Evolutionary conservation across 306 rosid species (phyloP), one percentile per base, ranked within the genome.

Genomic region (Morella rubra): DNA sequence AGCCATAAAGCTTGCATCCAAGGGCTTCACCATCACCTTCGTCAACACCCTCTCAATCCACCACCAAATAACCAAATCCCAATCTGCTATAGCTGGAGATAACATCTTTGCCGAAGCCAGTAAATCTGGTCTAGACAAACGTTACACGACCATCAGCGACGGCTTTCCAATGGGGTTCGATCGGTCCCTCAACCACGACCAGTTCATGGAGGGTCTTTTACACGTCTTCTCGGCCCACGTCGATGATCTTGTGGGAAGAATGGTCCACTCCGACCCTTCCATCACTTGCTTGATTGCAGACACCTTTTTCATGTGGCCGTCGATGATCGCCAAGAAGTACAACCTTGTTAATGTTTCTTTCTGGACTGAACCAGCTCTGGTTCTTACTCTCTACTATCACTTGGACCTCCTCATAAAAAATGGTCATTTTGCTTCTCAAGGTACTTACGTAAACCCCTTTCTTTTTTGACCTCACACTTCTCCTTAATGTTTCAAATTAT

Each of bases 331-430:
- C 72, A 56, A 70, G 8, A 77, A 81, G 66, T 71, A 80, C 41
- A 77, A 81, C 8, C 82, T 84, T 55, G 53, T 77, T 45, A 40
- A 73, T 45, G 37, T 80, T 54, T 82, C 87, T 27, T 84, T 84
- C 72, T 84, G 87, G 87, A 84, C 84, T 44, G 59, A 80, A 77
- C 87, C 87, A 40, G 83, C 74, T 62, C 7, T 81, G 2, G 75
- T 74, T 52, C 56, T 77, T 0, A 37, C 55, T n/a, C 76, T 81
- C 6, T 62, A 81, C 75, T 70, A 74, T 66, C 85, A 77, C 80
- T 61, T 77, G 75, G 85, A 77, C 46, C 80, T 84, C 40, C 85
- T 77, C 11, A 55, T 4, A n/a, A 41, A 3, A 53, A 78, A 84
- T 77, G 75, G 80, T 5, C 87, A 84, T 74, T 77, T 84, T 77